Percentiles rank a stretch among this genome's conserved stretches.
Conservation (phyloP, 345 rosid species). For the Hypericum androsaemum region DNA sequence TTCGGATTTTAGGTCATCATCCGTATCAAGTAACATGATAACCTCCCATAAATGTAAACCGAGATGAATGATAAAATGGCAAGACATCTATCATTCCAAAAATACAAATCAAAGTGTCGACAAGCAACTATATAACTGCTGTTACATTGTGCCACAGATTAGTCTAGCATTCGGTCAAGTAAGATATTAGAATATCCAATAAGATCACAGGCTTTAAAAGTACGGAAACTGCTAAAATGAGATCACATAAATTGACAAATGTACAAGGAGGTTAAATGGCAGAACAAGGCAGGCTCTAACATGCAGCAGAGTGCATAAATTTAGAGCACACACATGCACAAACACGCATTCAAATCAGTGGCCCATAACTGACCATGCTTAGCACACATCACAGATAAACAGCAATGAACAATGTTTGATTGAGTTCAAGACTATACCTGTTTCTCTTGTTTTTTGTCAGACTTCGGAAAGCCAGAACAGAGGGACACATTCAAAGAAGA, state of each 20-base stretch:
- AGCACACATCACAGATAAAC: neutral
- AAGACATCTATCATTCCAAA: slow-evolving; percentile 2
- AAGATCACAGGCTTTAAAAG: too few relatives aligned
- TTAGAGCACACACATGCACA: too few relatives aligned
- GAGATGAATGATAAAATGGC: neutral
- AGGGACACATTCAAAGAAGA: slow-evolving; percentile 31
- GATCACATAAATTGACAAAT: too few relatives aligned
- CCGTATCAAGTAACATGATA: slow-evolving; percentile 14
- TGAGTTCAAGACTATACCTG: slow-evolving; percentile 34
- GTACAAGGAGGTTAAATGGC: too few relatives aligned
- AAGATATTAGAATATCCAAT: neutral
- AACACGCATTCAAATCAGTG: too few relatives aligned
- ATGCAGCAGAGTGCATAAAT: too few relatives aligned
- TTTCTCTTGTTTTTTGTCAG: slow-evolving; percentile 25
- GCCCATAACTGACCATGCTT: neutral
- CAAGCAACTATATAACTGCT: neutral
- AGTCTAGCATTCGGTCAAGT: too few relatives aligned
- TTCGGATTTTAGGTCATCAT: slow-evolving; percentile 4
- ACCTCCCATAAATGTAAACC: slow-evolving; percentile 17
- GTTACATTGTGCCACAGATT: too few relatives aligned
- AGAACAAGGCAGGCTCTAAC: too few relatives aligned
- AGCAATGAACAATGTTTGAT: neutral
- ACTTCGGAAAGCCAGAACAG: slow-evolving; percentile 23
- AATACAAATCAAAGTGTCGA: slow-evolving; percentile 4
- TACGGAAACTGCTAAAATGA: too few relatives aligned